phyloP scores from a whole-genome alignment of 768 basidiomycete genomes.

The Exidia glandulosa region DNA sequence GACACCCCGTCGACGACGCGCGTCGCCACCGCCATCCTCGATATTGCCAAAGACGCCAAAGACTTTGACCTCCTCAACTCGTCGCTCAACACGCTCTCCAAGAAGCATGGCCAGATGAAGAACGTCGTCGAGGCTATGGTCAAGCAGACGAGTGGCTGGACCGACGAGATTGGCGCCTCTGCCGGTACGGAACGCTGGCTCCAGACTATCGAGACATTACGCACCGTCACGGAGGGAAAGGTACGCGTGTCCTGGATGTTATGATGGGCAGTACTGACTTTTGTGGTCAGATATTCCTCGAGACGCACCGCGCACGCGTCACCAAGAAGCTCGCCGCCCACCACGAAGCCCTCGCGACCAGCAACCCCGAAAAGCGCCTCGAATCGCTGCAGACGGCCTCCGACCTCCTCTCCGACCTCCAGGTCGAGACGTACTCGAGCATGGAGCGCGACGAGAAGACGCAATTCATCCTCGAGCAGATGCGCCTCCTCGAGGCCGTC shows the following conservation, averaged over 20 bases:
- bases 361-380: constrained; percentile 28
- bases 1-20: constrained; percentile 87
- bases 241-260: constrained; percentile 29
- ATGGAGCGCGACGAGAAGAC: constrained; percentile 99
- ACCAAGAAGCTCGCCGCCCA: constrained; percentile 78
- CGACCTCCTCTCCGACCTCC: constrained; percentile 85
- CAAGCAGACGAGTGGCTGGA: constrained; percentile 72
- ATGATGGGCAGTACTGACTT: too few species aligned
- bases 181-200: constrained; percentile 72
- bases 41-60: constrained; percentile 60
- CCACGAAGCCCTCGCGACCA: constrained; percentile 60
- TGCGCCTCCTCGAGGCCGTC: constrained; percentile 75
- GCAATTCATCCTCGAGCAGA: constrained; percentile 95
- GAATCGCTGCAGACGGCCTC: constrained; percentile 78
- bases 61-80: constrained; percentile 64
- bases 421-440: constrained; percentile 97
- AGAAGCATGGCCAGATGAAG: constrained; percentile 97
- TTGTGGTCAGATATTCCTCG: constrained; percentile 72
- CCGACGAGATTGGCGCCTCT: constrained; percentile 59
- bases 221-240: constrained; percentile 94
- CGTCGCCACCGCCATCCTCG: constrained; percentile 61
- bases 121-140: constrained; percentile 85
- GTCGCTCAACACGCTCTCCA: constrained; percentile 59
- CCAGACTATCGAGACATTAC: constrained; percentile 78
- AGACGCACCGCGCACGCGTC: constrained; percentile 90